Evolutionary conservation across 495 filamentous ascomycete genomes (phyloP).

Genomic region (Penicilliopsis zonata): DNA sequence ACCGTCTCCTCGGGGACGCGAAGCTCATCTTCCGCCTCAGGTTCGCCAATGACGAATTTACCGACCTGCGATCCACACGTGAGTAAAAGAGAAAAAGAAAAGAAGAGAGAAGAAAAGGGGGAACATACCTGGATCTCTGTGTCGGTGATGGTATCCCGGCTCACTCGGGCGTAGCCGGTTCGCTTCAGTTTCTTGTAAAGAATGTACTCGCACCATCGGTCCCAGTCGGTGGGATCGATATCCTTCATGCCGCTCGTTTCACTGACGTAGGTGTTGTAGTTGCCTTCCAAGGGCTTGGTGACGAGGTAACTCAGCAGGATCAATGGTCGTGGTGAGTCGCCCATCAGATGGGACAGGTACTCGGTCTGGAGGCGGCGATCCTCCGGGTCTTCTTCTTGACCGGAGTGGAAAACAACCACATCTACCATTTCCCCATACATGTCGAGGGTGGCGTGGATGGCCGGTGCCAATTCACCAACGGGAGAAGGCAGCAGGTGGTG

Average conservation of each 20-base stretch:
- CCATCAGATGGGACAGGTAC: conserved; percentile 85
- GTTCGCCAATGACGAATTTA: conserved; percentile 80
- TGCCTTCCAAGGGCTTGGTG: conserved; percentile 78
- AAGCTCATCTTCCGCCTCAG: conserved; percentile 45
- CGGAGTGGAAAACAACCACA: conserved; percentile 97
- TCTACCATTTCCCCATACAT: conserved; percentile 84
- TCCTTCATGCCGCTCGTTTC: conserved; percentile 84
- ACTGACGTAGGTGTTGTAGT: conserved; percentile 95
- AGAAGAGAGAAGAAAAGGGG: not conserved
- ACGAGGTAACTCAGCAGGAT: conserved; percentile 89
- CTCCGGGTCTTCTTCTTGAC: conserved; percentile 94
- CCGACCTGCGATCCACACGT: conserved; percentile 50
- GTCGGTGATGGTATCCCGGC: conserved; percentile 84
- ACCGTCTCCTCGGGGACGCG: conserved; percentile 56
- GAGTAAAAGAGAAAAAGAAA: conserved; percentile 4
- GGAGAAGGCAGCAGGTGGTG: conserved; percentile 92
- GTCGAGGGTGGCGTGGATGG: conserved; percentile 90
- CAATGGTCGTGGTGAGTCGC: conserved; percentile 62
- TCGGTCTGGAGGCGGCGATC: conserved; percentile 81
- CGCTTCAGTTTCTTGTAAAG: conserved; percentile 82
- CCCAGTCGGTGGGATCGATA: conserved; percentile 88
- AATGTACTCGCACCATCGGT: conserved; percentile 99
- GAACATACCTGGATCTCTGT: conserved; percentile 79
- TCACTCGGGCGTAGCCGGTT: conserved; percentile 83
- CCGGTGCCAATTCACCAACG: conserved; percentile 88